These are phyloP conservation scores for Claviceps spartinae DNA, from an alignment of 2,329 filamentous ascomycete genomes.

Conservation along the genomic window DNA sequence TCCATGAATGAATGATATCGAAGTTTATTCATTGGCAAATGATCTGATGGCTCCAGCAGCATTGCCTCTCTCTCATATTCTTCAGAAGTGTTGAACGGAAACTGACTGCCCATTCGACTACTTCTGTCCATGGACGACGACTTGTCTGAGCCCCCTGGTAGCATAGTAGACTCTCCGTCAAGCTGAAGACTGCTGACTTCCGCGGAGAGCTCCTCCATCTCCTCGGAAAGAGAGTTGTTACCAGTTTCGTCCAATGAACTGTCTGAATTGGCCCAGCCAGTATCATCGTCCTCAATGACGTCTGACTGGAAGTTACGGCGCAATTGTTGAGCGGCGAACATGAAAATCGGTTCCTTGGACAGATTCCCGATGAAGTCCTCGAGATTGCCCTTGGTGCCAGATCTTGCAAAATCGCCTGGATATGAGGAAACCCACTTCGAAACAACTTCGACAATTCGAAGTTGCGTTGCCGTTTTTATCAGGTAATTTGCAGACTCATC, in stretches of 20 bases:
- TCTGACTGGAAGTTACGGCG: conserved; percentile 57
- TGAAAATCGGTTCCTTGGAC: conserved; percentile 68
- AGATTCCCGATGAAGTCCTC: conserved; percentile 63
- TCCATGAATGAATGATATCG: conserved; percentile 89
- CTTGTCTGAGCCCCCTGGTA: conserved; percentile 32
- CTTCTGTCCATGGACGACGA: conserved; percentile 28
- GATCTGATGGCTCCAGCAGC: conserved; percentile 54
- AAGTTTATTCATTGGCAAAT: conserved; percentile 61
- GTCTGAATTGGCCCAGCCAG: conserved; percentile 80
- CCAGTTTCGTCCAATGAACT: conserved; percentile 27
- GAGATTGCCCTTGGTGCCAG: conserved; percentile 56
- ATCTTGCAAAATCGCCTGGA: conserved; percentile 81
- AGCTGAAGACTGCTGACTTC: conserved; percentile 36
- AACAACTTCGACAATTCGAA: conserved; percentile 71
- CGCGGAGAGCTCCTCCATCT: conserved; percentile 23
- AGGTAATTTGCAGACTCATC: conserved; percentile 56
- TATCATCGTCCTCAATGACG: conserved; percentile 78
- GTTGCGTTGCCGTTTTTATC: conserved; percentile 64
- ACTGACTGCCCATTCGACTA: conserved; percentile 26
- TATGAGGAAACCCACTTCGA: conserved; percentile 84
- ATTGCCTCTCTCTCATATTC: conserved; percentile 70
- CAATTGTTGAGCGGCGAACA: conserved; percentile 76
- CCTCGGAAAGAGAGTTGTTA: conserved; percentile 23
- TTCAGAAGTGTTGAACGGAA: conserved; percentile 55
- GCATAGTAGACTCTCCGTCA: conserved; percentile 31